Base-by-base conservation (phyloP, 2,329 filamentous ascomycete species). In the Cryphonectria carpinicola region DNA sequence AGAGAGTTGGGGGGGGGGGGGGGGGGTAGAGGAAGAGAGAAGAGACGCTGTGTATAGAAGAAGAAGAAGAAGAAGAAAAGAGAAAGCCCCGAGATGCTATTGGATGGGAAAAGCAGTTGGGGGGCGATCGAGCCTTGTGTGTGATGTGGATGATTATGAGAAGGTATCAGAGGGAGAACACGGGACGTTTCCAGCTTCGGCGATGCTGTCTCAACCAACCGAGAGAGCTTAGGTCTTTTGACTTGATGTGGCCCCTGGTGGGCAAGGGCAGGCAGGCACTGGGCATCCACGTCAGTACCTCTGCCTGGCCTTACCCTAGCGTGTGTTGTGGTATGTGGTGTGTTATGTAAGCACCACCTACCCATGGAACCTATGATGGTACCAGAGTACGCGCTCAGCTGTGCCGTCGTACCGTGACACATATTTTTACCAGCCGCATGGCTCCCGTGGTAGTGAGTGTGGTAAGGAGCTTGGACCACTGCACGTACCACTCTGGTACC, bases 251-350 rank as follows among this genome's bases (percentile, higher is more conserved):
- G 19, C 37, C 41, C n/a, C n/a, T n/a, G 61, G 63, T 17, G n/a
- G n/a, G 37, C 37, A n/a, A 35, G 37, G 62, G 63, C 63, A 65
- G 62, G 62, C 62, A 64, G 37, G 37, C 37, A 25, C 13, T 39
- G 43, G 25, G 19, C 43, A 65, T 49, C 63, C 63, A 52, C 63
- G 63, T 65, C 63, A 65, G 41, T 32, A 35, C 19, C 63, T 65
- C 63, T 65, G 63, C 63, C 63, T 65, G 28, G 63, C 41, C 46
- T 22, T 22, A 22, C 46, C 6, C 46, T 49, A 49, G 46, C 46
- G 46, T 49, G 46, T 49, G 46, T 19, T 46, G 43, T n/a, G n/a
- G 0, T 52, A 22, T 52, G 49, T 35, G 43, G 25, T 37, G 62
- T 46, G 28, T 65, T 65, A 65, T 13, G 43, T 65, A 65, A 65